These are phyloP conservation scores for Trametes polyzona DNA, from an alignment of 1,284 basidiomycete species.

Conservation along the genomic window DNA sequence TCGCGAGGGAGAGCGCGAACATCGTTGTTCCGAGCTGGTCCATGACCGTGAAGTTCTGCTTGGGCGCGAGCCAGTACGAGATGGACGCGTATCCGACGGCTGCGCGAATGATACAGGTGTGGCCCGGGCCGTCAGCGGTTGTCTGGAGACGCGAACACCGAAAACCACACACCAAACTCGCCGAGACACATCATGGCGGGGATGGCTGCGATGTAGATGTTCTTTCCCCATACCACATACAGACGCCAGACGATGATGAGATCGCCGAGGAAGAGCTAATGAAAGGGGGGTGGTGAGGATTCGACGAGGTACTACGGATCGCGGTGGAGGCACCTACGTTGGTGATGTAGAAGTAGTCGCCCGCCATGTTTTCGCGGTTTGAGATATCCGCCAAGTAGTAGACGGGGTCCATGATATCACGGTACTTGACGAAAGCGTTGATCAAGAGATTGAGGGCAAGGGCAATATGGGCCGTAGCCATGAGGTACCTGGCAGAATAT, in stretches of 20 bases:
- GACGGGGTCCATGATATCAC: background rate
- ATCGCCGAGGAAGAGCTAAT: slow-evolving; percentile 3
- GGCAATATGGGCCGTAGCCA: slow-evolving; percentile 9
- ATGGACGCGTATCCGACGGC: background rate
- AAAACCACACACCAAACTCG: background rate
- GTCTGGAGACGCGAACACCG: background rate
- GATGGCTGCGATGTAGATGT: background rate
- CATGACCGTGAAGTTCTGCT: slow-evolving; percentile 5
- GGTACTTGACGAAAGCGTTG: slow-evolving; percentile 6
- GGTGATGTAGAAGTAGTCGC: slow-evolving; percentile 11
- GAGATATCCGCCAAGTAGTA: slow-evolving; percentile 5
- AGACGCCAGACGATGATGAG: slow-evolving; percentile 4
- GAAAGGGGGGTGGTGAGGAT: too few relatives aligned
- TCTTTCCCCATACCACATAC: slow-evolving; percentile 3
- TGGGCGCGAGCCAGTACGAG: background rate
- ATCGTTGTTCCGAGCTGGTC: slow-evolving; percentile 24
- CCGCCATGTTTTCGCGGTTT: slow-evolving; percentile 2
- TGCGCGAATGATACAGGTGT: background rate
- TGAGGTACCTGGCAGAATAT: background rate
- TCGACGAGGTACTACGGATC: too few relatives aligned
- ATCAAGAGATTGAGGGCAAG: slow-evolving; percentile 7
- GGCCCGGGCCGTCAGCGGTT: background rate
- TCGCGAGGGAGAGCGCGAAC: slow-evolving; percentile 14
- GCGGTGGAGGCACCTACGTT: too few relatives aligned
- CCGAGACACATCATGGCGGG: background rate